Conservation (phyloP, 768 basidiomycete species). For the Trichaptum fuscoviolaceum region DNA sequence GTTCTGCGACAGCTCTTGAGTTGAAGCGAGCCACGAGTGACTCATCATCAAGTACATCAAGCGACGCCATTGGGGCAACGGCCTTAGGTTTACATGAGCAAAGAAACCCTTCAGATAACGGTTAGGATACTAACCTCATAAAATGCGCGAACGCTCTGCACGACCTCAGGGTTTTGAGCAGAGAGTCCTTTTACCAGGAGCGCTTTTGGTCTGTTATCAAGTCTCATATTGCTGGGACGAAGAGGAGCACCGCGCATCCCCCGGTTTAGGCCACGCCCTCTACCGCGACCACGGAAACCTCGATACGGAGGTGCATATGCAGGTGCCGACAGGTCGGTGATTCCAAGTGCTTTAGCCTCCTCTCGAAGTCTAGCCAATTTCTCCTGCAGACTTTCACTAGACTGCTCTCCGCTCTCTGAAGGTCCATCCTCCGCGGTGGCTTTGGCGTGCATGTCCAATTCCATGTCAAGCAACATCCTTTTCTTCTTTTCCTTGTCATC, state of each 20-base stretch:
- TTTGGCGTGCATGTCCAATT: conserved; percentile 66
- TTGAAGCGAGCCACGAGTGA: conserved; percentile 66
- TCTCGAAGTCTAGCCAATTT: conserved; percentile 73
- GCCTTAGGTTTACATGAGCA: conserved; percentile 36
- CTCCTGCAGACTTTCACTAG: conserved; percentile 66
- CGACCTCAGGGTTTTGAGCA: conserved; percentile 34
- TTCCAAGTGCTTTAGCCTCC: conserved; percentile 76
- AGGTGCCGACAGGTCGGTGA: conserved; percentile 40
- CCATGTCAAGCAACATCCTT: conserved; percentile 70
- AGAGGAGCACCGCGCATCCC: conserved; percentile 65
- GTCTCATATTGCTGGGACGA: conserved; percentile 66
- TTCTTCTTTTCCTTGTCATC: conserved; percentile 51
- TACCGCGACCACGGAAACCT: conserved; percentile 61
- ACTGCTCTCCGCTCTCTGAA: conserved; percentile 57
- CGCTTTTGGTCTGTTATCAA: conserved; percentile 85
- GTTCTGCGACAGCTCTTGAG: conserved; percentile 69
- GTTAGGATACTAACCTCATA: conserved; percentile 53
- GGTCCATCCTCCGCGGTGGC: conserved; percentile 36
- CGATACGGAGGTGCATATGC: conserved; percentile 32
- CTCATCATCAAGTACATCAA: conserved; percentile 49
- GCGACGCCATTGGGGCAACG: conserved; percentile 63
- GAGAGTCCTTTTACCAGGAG: conserved; percentile 66
- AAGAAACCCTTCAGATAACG: background rate
- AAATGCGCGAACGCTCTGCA: conserved; percentile 72
- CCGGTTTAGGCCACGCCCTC: conserved; percentile 50